phyloP scores from a whole-genome alignment of 306 rosid species.

The Datisca glomerata region DNA sequence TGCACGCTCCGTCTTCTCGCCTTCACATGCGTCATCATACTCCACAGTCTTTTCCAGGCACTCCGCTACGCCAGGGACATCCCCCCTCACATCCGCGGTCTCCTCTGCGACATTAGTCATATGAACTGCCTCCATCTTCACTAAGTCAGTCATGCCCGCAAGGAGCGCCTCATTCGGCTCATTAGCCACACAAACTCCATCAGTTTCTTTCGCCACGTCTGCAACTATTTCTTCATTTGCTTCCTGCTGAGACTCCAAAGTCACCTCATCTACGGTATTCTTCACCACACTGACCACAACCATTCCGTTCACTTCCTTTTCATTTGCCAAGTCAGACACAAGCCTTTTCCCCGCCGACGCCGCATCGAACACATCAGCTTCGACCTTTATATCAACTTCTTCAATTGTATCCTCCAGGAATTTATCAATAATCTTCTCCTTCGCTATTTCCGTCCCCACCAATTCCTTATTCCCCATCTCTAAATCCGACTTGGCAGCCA shows the following conservation, averaged over 20 bases:
- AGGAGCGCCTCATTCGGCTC: background rate
- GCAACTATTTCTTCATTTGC: background rate
- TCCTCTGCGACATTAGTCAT: conserved; percentile 7
- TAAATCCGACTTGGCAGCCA: conserved; percentile 2
- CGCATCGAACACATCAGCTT: conserved; percentile 4
- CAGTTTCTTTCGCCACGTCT: background rate
- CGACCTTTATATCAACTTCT: conserved; percentile 8
- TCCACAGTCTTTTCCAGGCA: background rate
- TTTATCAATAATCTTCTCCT: conserved; percentile 3
- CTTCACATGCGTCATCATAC: background rate
- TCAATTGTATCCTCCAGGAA: conserved; percentile 1
- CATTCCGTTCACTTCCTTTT: background rate
- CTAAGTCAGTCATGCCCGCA: background rate
- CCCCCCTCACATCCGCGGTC: background rate
- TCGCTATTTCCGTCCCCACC: conserved; percentile 3
- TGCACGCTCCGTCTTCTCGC: background rate
- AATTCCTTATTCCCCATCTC: conserved; percentile 5
- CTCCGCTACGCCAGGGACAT: background rate
- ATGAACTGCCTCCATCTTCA: background rate
- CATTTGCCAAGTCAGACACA: conserved; percentile 3
- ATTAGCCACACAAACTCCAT: background rate
- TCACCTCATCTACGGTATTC: conserved; percentile 5
- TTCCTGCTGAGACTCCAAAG: background rate
- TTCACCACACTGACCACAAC: background rate
- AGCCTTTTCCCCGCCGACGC: conserved; percentile 9